phyloP scores from a whole-genome alignment of 73 alveolate species.

The Paramecium caudatum region DNA sequence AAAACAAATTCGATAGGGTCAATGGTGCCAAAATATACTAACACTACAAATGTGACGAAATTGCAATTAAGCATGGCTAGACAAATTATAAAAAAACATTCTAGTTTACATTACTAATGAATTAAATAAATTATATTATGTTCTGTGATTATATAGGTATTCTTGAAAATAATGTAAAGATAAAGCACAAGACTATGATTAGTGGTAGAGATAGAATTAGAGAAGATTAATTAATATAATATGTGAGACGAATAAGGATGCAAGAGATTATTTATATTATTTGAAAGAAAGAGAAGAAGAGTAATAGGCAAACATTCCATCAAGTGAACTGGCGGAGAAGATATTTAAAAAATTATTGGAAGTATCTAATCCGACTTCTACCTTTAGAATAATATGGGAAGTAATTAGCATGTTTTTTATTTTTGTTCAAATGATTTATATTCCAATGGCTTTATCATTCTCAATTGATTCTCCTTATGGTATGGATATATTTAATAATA shows the following conservation, averaged over 20 bases:
- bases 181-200: neutral
- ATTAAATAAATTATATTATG: neutral
- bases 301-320: neutral
- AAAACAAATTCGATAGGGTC: slow-evolving; percentile 60
- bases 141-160: too few relatives aligned
- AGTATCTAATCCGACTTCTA: slow-evolving; percentile 78
- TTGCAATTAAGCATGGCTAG: neutral
- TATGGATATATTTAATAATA: slow-evolving; percentile 25
- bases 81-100: slow-evolving; percentile 41
- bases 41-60: too few relatives aligned
- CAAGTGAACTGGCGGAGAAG: neutral
- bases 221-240: neutral
- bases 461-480: neutral
- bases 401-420: slow-evolving; percentile 70
- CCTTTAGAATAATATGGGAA: slow-evolving; percentile 85
- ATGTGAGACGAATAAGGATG: slow-evolving; percentile 9
- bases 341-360: neutral
- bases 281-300: slow-evolving; percentile 31
- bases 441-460: slow-evolving; percentile 45
- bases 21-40: too few relatives aligned
- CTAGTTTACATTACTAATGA: slow-evolving; percentile 69
- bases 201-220: neutral
- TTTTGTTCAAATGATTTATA: slow-evolving; percentile 67
- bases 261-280: slow-evolving; percentile 35
- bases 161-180: neutral